These are phyloP conservation scores for Pseudogymnoascus verrucosus DNA, from an alignment of 2,329 filamentous ascomycete genomes.

Conservation along the genomic window DNA sequence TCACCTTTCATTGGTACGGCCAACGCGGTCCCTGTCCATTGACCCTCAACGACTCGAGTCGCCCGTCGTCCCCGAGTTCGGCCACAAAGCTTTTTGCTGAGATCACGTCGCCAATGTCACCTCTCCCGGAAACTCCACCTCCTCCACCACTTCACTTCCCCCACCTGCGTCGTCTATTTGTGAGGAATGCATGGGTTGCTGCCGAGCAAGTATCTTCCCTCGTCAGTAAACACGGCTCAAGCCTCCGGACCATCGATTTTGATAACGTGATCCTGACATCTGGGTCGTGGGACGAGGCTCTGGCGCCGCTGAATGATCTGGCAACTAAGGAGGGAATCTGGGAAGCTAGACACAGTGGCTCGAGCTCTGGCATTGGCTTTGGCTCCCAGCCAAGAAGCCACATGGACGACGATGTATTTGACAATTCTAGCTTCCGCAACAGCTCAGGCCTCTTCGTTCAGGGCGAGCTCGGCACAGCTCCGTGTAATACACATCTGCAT, in stretches of 20 bases:
- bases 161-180: constrained; percentile 56
- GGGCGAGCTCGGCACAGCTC: neutral
- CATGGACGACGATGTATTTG: constrained; percentile 6
- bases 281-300: constrained; percentile 73
- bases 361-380: constrained; percentile 12
- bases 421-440: neutral
- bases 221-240: constrained; percentile 57
- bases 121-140: constrained; percentile 44
- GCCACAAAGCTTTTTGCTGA: constrained; percentile 55
- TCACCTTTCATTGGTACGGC: constrained; percentile 72
- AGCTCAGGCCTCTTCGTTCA: neutral
- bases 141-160: constrained; percentile 57
- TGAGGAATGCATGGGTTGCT: constrained; percentile 67
- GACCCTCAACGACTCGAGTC: constrained; percentile 38
- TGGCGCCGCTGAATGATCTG: constrained; percentile 53
- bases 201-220: constrained; percentile 62
- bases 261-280: constrained; percentile 63
- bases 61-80: constrained; percentile 47
- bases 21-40: constrained; percentile 66
- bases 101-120: constrained; percentile 57
- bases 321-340: constrained; percentile 11
- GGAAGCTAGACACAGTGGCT: constrained; percentile 3
- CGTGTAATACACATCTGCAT: neutral
- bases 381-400: neutral
- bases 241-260: constrained; percentile 71